These are phyloP conservation scores for Syncephalastrum monosporum DNA, from an alignment of 371 early-diverging fungal genomes.

Conservation along the genomic window DNA sequence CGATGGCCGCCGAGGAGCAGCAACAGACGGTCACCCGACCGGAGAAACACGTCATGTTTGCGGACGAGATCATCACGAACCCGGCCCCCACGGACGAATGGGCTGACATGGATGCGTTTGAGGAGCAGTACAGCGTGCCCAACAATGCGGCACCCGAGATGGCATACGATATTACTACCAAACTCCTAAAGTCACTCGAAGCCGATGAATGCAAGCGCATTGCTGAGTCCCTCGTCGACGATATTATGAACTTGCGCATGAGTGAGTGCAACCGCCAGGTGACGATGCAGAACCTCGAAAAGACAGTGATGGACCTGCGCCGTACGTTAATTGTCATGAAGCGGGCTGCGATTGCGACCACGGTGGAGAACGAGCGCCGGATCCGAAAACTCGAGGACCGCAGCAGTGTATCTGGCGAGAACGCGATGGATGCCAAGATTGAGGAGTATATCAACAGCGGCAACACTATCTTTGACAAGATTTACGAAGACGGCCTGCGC, in stretches of 20 bases:
- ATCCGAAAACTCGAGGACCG: constrained; percentile 55
- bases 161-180: constrained; percentile 59
- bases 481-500: constrained; percentile 58
- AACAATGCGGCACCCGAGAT: constrained; percentile 55
- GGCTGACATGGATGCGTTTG: constrained; percentile 50
- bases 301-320: constrained; percentile 68
- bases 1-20: constrained; percentile 29
- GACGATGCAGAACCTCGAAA: constrained; percentile 63
- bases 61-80: constrained; percentile 42
- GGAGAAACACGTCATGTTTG: constrained; percentile 46
- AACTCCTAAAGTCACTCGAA: constrained; percentile 67
- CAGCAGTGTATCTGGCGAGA: constrained; percentile 20
- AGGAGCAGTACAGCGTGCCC: constrained; percentile 53
- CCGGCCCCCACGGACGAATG: constrained; percentile 25
- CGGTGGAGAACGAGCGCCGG: constrained; percentile 73
- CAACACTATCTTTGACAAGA: constrained; percentile 56
- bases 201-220: constrained; percentile 69
- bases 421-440: constrained; percentile 23
- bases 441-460: constrained; percentile 46
- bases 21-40: constrained; percentile 18
- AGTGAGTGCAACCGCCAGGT: constrained; percentile 58
- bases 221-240: constrained; percentile 73
- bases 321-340: constrained; percentile 77
- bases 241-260: constrained; percentile 72
- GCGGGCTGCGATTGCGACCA: constrained; percentile 67